Evolutionary conservation across 139 green algal species (phyloP).

Genomic region (Ulvella scutata): DNA sequence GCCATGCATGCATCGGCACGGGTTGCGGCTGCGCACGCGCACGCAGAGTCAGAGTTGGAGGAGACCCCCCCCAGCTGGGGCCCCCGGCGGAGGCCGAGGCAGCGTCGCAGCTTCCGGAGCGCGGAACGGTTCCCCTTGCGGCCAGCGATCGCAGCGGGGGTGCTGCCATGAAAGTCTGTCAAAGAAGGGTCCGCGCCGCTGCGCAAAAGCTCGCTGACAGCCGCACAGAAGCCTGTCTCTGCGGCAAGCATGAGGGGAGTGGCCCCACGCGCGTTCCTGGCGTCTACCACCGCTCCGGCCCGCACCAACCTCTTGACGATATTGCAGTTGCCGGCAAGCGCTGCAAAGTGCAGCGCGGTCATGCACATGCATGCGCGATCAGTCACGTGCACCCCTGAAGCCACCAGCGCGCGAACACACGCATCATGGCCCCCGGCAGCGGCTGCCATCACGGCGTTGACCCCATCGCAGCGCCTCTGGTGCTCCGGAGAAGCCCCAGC

Average conservation of each 20-base stretch:
- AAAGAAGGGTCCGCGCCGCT: neutral
- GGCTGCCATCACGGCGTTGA: neutral
- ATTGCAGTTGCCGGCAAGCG: neutral
- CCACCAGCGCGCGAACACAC: neutral
- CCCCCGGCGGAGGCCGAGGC: too few relatives aligned
- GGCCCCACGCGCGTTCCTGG: neutral
- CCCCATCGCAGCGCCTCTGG: neutral
- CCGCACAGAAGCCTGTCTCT: neutral
- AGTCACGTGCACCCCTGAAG: neutral
- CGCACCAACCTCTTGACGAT: neutral
- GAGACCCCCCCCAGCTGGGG: too few relatives aligned
- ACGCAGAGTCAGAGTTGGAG: too few relatives aligned
- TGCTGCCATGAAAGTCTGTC: neutral
- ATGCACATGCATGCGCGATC: neutral
- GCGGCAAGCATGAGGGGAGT: neutral
- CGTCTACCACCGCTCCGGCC: neutral
- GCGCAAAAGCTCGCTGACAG: neutral
- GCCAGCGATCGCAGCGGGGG: neutral
- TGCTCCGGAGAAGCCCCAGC: neutral
- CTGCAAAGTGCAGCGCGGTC: neutral
- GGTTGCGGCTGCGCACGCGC: too few relatives aligned
- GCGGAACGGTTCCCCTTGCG: neutral
- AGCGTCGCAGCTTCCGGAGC: neutral
- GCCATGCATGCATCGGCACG: too few relatives aligned
- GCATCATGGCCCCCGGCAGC: neutral